Conservation (phyloP, 805 yeast genomes). For the Wickerhamiella australiensis region DNA sequence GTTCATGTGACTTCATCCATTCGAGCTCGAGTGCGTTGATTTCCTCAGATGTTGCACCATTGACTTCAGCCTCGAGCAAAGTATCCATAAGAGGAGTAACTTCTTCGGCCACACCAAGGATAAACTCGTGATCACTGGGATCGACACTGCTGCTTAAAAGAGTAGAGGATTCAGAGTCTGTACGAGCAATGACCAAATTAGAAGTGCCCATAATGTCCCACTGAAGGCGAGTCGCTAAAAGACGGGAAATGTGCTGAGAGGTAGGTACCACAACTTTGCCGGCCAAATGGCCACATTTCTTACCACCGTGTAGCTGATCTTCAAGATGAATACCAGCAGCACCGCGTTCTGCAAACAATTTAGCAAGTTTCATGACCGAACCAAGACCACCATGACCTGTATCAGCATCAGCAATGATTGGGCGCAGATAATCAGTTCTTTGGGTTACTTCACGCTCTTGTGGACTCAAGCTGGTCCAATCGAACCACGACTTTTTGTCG, state of each 20-base stretch:
- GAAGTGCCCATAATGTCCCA: slow-evolving; percentile 54
- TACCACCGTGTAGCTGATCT: slow-evolving; percentile 54
- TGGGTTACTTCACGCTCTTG: slow-evolving; percentile 23
- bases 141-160: slow-evolving; percentile 42
- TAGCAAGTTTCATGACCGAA: slow-evolving; percentile 53
- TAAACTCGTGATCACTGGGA: slow-evolving; percentile 44
- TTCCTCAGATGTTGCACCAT: slow-evolving; percentile 30
- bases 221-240: slow-evolving; percentile 47
- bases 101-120: slow-evolving; percentile 37
- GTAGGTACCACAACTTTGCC: slow-evolving; percentile 54
- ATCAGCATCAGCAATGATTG: slow-evolving; percentile 56
- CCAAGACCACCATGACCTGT: slow-evolving; percentile 56
- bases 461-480: slow-evolving; percentile 27
- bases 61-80: slow-evolving; percentile 33
- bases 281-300: slow-evolving; percentile 51
- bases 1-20: slow-evolving; percentile 36
- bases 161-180: slow-evolving; percentile 46
- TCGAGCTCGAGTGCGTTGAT: slow-evolving; percentile 34
- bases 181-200: slow-evolving; percentile 47
- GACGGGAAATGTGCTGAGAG: slow-evolving; percentile 41
- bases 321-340: slow-evolving; percentile 57
- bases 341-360: slow-evolving; percentile 53
- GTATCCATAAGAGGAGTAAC: slow-evolving; percentile 37
- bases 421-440: slow-evolving; percentile 42
- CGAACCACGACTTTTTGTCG: slow-evolving; percentile 39